A percentile compares a stretch with the other conserved stretches of the same genome.
These are phyloP conservation scores for Trichodelitschia bisporula DNA, from an alignment of 495 filamentous ascomycete genomes.

Conservation along the genomic window DNA sequence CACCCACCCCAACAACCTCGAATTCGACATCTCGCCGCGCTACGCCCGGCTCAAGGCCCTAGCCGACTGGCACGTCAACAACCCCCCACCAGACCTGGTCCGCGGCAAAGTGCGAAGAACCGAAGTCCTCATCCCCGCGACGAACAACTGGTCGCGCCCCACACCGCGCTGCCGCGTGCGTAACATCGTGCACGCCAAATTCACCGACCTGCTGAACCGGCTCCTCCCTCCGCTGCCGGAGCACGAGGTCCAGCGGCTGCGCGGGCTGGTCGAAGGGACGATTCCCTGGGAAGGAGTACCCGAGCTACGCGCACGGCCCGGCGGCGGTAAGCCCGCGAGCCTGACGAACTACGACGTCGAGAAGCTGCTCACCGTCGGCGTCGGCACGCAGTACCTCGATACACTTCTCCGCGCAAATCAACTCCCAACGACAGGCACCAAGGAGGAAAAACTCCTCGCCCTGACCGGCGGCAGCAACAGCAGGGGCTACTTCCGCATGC, in stretches of 20 bases:
- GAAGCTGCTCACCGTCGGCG: conserved; percentile 3
- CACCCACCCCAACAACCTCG: neutral
- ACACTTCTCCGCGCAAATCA: neutral
- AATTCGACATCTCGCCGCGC: conserved; percentile 4
- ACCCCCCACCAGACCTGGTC: neutral
- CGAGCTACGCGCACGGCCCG: neutral
- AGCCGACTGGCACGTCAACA: conserved; percentile 1
- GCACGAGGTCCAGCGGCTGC: conserved; percentile 36
- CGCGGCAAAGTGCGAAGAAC: neutral
- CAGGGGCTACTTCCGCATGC: neutral
- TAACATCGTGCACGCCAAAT: conserved; percentile 37
- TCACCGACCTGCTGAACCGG: conserved; percentile 24
- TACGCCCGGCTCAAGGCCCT: conserved; percentile 7
- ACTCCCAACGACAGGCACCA: neutral
- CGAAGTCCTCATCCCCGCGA: conserved; percentile 22
- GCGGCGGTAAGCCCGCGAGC: neutral
- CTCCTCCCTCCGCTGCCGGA: conserved; percentile 49
- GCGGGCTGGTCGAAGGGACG: conserved; percentile 29
- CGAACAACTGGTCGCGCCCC: conserved; percentile 38
- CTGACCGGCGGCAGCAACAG: neutral
- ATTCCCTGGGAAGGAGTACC: conserved; percentile 19
- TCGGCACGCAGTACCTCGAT: neutral
- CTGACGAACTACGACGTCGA: neutral
- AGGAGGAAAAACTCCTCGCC: neutral
- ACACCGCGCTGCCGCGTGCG: conserved; percentile 24